phyloP scores from a whole-genome alignment of 2,329 filamentous ascomycete genomes.

The Aspergillus brasiliensis region DNA sequence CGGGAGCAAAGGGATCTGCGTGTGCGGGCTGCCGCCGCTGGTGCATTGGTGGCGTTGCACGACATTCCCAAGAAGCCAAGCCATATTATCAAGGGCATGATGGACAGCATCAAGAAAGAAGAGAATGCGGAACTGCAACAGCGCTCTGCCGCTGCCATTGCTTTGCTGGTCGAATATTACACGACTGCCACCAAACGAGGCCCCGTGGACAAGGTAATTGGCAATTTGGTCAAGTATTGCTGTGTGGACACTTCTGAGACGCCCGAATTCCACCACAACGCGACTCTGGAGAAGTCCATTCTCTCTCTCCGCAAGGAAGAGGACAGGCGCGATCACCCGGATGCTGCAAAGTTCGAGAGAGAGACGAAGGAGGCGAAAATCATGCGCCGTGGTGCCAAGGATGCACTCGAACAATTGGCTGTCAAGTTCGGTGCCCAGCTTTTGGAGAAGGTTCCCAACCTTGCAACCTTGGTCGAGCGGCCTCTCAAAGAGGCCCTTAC shows the following conservation, averaged over 20 bases:
- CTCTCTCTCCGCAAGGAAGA: slow-evolving; percentile 96
- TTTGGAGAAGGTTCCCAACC: slow-evolving; percentile 80
- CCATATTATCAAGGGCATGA: slow-evolving; percentile 89
- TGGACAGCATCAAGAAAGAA: slow-evolving; percentile 97
- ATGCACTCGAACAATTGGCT: slow-evolving; percentile 86
- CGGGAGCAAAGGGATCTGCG: slow-evolving; percentile 84
- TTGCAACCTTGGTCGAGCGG: slow-evolving; percentile 77
- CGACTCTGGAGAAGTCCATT: slow-evolving; percentile 74
- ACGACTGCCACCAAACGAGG: slow-evolving; percentile 76
- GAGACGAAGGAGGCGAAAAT: slow-evolving; percentile 88
- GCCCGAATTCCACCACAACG: slow-evolving; percentile 87
- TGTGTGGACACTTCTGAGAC: slow-evolving; percentile 98
- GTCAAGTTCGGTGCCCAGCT: slow-evolving; percentile 75
- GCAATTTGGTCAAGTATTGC: slow-evolving; percentile 94
- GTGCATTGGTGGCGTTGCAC: slow-evolving; percentile 83
- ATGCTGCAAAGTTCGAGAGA: slow-evolving; percentile 84
- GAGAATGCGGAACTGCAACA: slow-evolving; percentile 87
- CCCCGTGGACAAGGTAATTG: slow-evolving; percentile 92
- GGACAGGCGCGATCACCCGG: slow-evolving; percentile 87
- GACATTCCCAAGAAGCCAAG: slow-evolving; percentile 91
- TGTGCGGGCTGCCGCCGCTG: slow-evolving; percentile 82
- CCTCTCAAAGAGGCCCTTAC: slow-evolving; percentile 76
- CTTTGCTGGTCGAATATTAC: slow-evolving; percentile 81
- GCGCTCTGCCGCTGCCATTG: slow-evolving; percentile 82
- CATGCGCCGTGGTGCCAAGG: slow-evolving; percentile 89